These are phyloP conservation scores for Gnetum montanum DNA, from an alignment of 75 land plant species.

Conservation along the genomic window DNA sequence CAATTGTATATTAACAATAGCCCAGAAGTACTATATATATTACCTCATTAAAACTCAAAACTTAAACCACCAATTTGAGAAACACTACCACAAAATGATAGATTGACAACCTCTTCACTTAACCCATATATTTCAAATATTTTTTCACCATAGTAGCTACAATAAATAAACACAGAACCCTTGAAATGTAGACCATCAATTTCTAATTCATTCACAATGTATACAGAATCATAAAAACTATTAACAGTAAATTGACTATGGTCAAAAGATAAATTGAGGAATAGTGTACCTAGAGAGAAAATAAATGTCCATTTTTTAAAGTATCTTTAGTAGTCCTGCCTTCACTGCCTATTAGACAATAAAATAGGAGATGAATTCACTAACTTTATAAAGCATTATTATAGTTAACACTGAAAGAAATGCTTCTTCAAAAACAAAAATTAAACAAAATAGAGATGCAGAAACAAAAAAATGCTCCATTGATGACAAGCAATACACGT, in stretches of 20 bases:
- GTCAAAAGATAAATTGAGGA: not conserved
- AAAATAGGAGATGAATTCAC: not conserved
- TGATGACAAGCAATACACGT: no score
- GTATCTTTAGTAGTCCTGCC: conserved; percentile 84
- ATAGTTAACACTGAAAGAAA: not conserved
- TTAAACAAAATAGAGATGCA: no score
- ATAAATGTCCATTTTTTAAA: conserved; percentile 97
- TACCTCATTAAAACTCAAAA: conserved; percentile 88
- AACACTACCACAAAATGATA: conserved; percentile 82
- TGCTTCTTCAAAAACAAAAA: no score
- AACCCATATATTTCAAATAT: conserved; percentile 96
- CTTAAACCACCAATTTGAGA: conserved; percentile 83
- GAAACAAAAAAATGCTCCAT: no score
- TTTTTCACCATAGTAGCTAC: conserved; percentile 95
- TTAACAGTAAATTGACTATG: no score
- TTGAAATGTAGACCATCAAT: not conserved
- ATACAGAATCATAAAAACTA: no score
- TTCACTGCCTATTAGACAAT: conserved; percentile 69
- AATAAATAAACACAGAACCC: conserved; percentile 2
- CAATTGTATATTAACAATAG: not conserved
- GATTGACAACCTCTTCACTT: conserved; percentile 72
- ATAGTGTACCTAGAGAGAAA: conserved; percentile 69
- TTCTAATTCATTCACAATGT: no score
- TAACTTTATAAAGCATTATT: no score
- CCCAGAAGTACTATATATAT: not conserved